Percentiles rank a stretch among this genome's conserved stretches.
These are phyloP conservation scores for Zizania latifolia DNA, from an alignment of 176 grass and related monocot species.

Conservation along the genomic window DNA sequence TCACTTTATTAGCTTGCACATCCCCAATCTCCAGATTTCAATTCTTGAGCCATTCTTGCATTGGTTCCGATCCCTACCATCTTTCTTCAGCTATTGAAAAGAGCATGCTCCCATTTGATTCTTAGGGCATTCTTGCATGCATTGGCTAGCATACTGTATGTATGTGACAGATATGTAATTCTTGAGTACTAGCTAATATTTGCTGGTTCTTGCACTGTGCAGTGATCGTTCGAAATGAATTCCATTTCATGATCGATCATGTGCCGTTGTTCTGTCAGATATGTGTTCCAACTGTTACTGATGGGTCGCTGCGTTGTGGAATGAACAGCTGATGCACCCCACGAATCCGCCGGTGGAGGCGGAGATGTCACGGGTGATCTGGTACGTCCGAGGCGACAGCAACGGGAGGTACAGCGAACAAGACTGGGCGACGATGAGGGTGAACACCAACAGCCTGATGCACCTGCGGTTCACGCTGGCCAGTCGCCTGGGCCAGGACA, in stretches of 20 bases:
- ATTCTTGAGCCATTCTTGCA: neutral
- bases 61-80: neutral
- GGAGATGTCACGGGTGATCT: slow-evolving; percentile 21
- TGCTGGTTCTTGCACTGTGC: neutral
- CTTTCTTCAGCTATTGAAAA: neutral
- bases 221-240: neutral
- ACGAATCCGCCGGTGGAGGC: slow-evolving; percentile 3
- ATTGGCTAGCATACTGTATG: too few species aligned
- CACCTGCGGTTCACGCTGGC: slow-evolving; percentile 26
- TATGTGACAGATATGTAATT: too few species aligned
- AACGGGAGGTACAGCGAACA: slow-evolving; percentile 18
- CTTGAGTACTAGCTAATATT: neutral
- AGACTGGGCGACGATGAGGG: slow-evolving; percentile 1
- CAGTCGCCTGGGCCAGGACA: slow-evolving; percentile 5
- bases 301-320: neutral
- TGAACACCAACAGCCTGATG: slow-evolving; percentile 30
- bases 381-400: neutral
- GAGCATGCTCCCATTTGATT: too few species aligned
- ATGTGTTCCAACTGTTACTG: neutral
- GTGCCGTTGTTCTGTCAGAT: neutral
- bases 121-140: too few species aligned
- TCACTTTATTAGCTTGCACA: neutral
- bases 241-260: neutral
- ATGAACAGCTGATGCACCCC: slow-evolving; percentile 20
- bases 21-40: neutral